Evolutionary conservation across 208 protist species (phyloP).

Genomic region (Leishmania tropica): DNA sequence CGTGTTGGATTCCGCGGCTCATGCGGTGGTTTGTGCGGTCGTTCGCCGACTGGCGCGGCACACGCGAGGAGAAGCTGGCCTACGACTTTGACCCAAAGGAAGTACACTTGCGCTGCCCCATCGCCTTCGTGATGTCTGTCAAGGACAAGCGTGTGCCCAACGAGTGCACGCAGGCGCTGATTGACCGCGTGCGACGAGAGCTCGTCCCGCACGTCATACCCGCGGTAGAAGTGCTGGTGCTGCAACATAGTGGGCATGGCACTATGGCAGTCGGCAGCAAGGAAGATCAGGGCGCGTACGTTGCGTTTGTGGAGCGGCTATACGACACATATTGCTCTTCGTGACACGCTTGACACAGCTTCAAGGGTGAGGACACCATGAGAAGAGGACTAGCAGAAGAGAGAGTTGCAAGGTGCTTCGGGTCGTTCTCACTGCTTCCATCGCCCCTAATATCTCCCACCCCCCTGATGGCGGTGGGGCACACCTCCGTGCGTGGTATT

Average conservation of each 20-base stretch:
- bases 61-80: constrained; percentile 33
- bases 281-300: constrained; percentile 86
- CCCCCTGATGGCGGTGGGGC: neutral
- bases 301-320: constrained; percentile 75
- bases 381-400: neutral
- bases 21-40: constrained; percentile 66
- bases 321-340: constrained; percentile 75
- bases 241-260: constrained; percentile 76
- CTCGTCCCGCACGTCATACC: constrained; percentile 76
- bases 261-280: constrained; percentile 73
- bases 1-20: constrained; percentile 60
- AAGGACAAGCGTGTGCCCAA: constrained; percentile 77
- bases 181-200: constrained; percentile 52
- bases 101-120: constrained; percentile 73
- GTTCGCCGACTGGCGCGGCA: constrained; percentile 74
- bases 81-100: constrained; percentile 60
- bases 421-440: neutral
- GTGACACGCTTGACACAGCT: neutral
- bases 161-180: constrained; percentile 64
- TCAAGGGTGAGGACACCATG: neutral
- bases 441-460: neutral
- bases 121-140: constrained; percentile 84
- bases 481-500: neutral
- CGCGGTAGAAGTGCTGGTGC: constrained; percentile 77
- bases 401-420: neutral